These are phyloP conservation scores for Daldinia childiae DNA, from an alignment of 495 filamentous ascomycete species.

Conservation along the genomic window DNA sequence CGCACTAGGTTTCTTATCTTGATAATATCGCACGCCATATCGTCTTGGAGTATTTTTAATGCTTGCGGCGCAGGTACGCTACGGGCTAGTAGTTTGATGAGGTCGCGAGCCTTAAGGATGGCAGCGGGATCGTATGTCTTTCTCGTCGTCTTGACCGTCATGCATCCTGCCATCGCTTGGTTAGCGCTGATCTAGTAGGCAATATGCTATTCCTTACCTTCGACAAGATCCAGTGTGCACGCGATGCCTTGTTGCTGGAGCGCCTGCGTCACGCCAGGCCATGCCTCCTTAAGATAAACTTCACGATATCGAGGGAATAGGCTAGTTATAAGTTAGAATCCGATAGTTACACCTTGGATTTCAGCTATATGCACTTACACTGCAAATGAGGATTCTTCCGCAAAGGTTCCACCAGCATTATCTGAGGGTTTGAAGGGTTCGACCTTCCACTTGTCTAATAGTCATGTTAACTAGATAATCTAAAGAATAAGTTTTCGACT, in stretches of 20 bases:
- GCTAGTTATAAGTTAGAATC: slow-evolving; percentile 12
- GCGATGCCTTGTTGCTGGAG: slow-evolving; percentile 17
- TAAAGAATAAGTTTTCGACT: neutral
- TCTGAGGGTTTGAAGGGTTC: slow-evolving; percentile 87
- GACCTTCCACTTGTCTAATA: slow-evolving; percentile 91
- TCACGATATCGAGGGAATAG: slow-evolving; percentile 98
- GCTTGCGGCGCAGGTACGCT: slow-evolving; percentile 94
- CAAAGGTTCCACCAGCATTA: slow-evolving; percentile 85
- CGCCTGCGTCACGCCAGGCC: slow-evolving; percentile 74
- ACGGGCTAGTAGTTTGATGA: slow-evolving; percentile 91
- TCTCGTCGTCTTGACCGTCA: slow-evolving; percentile 94
- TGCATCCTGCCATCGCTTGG: slow-evolving; percentile 57
- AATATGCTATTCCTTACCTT: slow-evolving; percentile 62
- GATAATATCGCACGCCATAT: slow-evolving; percentile 88
- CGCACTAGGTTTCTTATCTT: slow-evolving; percentile 87
- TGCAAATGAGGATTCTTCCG: slow-evolving; percentile 77
- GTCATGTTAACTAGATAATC: neutral
- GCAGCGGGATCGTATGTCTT: slow-evolving; percentile 95
- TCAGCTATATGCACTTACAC: slow-evolving; percentile 25
- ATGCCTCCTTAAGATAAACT: slow-evolving; percentile 79
- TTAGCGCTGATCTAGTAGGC: neutral
- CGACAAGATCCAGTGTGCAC: slow-evolving; percentile 84
- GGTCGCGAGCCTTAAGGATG: slow-evolving; percentile 92
- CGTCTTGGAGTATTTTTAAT: slow-evolving; percentile 93
- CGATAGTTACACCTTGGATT: neutral